Conservation (phyloP, 768 basidiomycete genomes). For the Mycena pura region DNA sequence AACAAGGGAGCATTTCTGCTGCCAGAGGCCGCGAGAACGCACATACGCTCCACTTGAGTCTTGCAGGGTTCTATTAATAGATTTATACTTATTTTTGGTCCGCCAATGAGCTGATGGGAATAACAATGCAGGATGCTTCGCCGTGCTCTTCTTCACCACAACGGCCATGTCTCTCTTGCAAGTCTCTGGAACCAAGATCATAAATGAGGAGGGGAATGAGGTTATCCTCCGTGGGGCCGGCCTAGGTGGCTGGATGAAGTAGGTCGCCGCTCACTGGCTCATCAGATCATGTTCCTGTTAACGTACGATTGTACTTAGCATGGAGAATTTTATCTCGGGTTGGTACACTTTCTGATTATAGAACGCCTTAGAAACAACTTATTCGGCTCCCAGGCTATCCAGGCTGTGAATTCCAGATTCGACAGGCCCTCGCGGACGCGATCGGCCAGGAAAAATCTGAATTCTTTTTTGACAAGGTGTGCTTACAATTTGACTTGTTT, state of each 20-base stretch:
- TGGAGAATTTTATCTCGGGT: slow-evolving; percentile 82
- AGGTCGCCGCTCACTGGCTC: background rate
- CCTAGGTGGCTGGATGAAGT: slow-evolving; percentile 88
- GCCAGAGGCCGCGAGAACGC: no score
- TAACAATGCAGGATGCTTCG: background rate
- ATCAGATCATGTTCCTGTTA: background rate
- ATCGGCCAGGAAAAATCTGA: slow-evolving; percentile 73
- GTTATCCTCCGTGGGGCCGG: slow-evolving; percentile 78
- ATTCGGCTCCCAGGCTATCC: slow-evolving; percentile 60
- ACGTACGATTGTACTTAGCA: slow-evolving; percentile 43
- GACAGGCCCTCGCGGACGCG: slow-evolving; percentile 66
- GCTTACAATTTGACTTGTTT: slow-evolving; percentile 8
- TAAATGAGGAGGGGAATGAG: slow-evolving; percentile 60
- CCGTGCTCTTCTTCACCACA: background rate
- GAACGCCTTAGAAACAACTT: background rate
- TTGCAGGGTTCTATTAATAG: no score
- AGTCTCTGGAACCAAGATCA: slow-evolving; percentile 66
- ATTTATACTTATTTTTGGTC: background rate
- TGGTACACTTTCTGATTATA: background rate
- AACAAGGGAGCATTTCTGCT: no score
- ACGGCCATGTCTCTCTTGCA: slow-evolving; percentile 57
- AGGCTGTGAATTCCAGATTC: slow-evolving; percentile 82
- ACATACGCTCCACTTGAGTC: no score
- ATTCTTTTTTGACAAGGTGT: slow-evolving; percentile 85
- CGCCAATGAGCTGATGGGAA: background rate